Conservation (phyloP, 768 basidiomycete species). For the Phlebiopsis flavidoalba region DNA sequence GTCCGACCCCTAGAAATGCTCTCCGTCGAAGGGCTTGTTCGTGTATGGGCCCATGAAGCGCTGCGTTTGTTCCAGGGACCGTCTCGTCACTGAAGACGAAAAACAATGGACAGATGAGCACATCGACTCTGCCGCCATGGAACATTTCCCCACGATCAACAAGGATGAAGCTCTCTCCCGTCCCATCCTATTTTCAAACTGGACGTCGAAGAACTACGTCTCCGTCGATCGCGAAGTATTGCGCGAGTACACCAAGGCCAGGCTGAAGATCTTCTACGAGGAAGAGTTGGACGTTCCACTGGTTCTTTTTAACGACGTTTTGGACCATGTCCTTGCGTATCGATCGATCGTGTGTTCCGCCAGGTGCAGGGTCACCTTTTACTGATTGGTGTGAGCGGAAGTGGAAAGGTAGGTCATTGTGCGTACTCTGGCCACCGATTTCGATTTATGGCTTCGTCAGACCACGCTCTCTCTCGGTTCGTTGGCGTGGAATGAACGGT, state of each 20-base stretch:
- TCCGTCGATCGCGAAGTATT: conserved; percentile 91
- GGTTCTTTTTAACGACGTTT: conserved; percentile 96
- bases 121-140: conserved; percentile 77
- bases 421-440: background rate
- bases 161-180: conserved; percentile 79
- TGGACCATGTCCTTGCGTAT: conserved; percentile 97
- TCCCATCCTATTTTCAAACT: conserved; percentile 97
- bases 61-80: conserved; percentile 96
- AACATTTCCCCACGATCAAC: conserved; percentile 92
- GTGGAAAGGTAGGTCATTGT: conserved; percentile 75
- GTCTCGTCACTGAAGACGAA: conserved; percentile 90
- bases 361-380: conserved; percentile 96
- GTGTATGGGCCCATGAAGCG: conserved; percentile 98
- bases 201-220: conserved; percentile 97
- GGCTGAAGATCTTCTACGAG: conserved; percentile 97
- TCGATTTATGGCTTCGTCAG: conserved; percentile 34
- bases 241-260: conserved; percentile 94
- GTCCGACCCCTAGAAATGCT: conserved; percentile 92
- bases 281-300: conserved; percentile 97
- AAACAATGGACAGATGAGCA: conserved; percentile 92
- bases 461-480: conserved; percentile 95
- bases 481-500: conserved; percentile 99
- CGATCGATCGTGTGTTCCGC: conserved; percentile 94
- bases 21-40: conserved; percentile 90
- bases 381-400: conserved; percentile 96